Conservation (phyloP, 495 filamentous ascomycete species). For the Cercophora newfieldiana region DNA sequence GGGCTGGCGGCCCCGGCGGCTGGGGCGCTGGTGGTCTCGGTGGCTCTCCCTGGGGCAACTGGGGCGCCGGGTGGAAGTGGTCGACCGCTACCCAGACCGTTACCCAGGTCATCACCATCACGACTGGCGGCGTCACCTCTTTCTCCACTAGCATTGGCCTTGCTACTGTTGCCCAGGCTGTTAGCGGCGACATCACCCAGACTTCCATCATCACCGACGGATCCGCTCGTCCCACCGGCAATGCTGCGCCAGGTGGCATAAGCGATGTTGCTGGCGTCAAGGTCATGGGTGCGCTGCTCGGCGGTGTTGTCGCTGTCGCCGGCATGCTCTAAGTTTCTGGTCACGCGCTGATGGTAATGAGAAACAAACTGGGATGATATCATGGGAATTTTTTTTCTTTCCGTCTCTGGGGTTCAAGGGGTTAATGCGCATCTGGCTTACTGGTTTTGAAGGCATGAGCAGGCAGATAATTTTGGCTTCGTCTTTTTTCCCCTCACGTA, state of each 20-base stretch:
- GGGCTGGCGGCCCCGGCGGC: slow-evolving; percentile 48
- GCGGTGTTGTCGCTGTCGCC: slow-evolving; percentile 40
- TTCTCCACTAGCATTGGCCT: slow-evolving; percentile 41
- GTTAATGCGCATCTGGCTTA: background rate
- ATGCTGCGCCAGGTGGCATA: background rate
- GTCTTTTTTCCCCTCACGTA: background rate
- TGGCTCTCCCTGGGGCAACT: slow-evolving; percentile 44
- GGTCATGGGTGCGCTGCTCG: slow-evolving; percentile 41
- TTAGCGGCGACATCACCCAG: slow-evolving; percentile 42
- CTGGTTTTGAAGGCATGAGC: background rate
- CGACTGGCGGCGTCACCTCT: slow-evolving; percentile 36
- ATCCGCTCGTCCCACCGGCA: slow-evolving; percentile 12
- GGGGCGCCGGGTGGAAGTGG: slow-evolving; percentile 45
- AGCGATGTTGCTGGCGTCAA: slow-evolving; percentile 33
- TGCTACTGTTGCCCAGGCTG: slow-evolving; percentile 41
- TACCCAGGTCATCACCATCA: slow-evolving; percentile 40
- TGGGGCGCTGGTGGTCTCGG: slow-evolving; percentile 36
- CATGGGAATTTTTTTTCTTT: background rate
- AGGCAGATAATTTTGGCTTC: background rate
- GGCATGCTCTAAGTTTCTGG: slow-evolving; percentile 37
- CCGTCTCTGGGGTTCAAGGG: slow-evolving; percentile 3
- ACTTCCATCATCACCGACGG: slow-evolving; percentile 23
- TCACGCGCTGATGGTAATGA: background rate
- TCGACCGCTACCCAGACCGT: slow-evolving; percentile 32
- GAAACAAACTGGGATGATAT: background rate